Evolutionary conservation across 2,329 filamentous ascomycete species (phyloP).

Genomic region (Zasmidium cellare): DNA sequence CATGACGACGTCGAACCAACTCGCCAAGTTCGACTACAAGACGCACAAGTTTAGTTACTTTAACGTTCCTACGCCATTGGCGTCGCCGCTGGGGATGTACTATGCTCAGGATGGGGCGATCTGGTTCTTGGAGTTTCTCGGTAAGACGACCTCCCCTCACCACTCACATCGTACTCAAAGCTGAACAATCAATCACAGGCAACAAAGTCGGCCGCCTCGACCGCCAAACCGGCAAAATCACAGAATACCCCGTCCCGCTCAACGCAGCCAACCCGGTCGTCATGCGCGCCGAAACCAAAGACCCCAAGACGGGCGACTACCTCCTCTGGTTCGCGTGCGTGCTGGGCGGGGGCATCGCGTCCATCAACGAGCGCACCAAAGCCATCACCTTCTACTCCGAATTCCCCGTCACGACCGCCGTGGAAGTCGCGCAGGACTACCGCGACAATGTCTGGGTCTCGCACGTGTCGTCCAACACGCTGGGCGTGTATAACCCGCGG

Average conservation of each 20-base stretch:
- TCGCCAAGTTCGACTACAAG: constrained; percentile 10
- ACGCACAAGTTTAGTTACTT: constrained; percentile 8
- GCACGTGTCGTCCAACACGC: constrained; percentile 5
- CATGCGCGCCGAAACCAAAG: constrained; percentile 10
- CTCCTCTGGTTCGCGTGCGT: constrained; percentile 12
- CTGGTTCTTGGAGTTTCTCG: constrained; percentile 9
- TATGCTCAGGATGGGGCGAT: constrained; percentile 9
- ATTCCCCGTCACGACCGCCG: not conserved
- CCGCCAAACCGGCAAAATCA: constrained; percentile 8
- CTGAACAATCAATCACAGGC: too few relatives aligned
- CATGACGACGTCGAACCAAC: constrained; percentile 4
- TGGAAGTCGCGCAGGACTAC: constrained; percentile 8
- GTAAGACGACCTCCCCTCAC: too few relatives aligned
- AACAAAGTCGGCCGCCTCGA: constrained; percentile 16
- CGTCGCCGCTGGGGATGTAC: constrained; percentile 5
- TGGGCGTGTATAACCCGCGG: constrained; percentile 6
- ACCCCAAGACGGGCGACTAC: constrained; percentile 5
- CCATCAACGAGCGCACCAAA: constrained; percentile 7
- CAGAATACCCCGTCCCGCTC: constrained; percentile 13
- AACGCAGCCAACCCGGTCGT: constrained; percentile 2
- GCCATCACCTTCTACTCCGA: constrained; percentile 6
- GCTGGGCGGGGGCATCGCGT: not conserved
- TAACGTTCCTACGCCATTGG: constrained; percentile 2
- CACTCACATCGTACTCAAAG: too few relatives aligned
- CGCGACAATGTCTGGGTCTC: constrained; percentile 7